Percentiles rank a stretch among this genome's conserved stretches.
These are phyloP conservation scores for Neostapfia colusana DNA, from an alignment of 176 grass and related monocot genomes.

Conservation along the genomic window DNA sequence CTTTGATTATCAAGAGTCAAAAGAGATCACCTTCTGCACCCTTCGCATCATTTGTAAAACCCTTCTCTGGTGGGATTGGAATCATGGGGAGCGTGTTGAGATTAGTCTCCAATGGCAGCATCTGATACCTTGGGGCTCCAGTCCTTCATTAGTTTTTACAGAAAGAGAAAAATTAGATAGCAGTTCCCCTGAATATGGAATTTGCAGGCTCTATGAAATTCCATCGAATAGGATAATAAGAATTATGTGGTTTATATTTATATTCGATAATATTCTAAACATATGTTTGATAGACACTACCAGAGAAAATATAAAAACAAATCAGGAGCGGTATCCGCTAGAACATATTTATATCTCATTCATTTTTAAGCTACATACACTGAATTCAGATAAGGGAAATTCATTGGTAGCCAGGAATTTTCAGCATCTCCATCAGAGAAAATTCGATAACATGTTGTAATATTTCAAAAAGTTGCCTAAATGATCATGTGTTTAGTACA, in stretches of 20 bases:
- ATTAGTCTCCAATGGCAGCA: slow-evolving; percentile 93
- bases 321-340: not conserved
- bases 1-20: not conserved
- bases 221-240: not conserved
- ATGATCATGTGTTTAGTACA: no score
- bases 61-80: slow-evolving; percentile 71
- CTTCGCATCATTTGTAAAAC: slow-evolving; percentile 52
- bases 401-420: not conserved
- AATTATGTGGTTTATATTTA: slow-evolving; percentile 9
- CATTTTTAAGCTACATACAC: not conserved
- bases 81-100: slow-evolving; percentile 81
- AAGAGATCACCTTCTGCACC: slow-evolving; percentile 69
- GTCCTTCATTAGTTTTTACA: slow-evolving; percentile 49
- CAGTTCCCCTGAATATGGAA: slow-evolving; percentile 1
- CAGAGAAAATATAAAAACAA: not conserved
- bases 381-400: slow-evolving; percentile 1
- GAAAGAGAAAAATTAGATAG: slow-evolving; percentile 24
- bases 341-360: not conserved
- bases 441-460: not conserved
- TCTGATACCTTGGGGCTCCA: slow-evolving; percentile 93
- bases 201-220: not conserved
- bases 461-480: not conserved
- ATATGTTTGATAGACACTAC: not conserved
- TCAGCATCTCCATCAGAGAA: not conserved
- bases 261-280: not conserved